phyloP scores from a whole-genome alignment of 371 early-diverging fungal genomes.

The Mucor racemosus region DNA sequence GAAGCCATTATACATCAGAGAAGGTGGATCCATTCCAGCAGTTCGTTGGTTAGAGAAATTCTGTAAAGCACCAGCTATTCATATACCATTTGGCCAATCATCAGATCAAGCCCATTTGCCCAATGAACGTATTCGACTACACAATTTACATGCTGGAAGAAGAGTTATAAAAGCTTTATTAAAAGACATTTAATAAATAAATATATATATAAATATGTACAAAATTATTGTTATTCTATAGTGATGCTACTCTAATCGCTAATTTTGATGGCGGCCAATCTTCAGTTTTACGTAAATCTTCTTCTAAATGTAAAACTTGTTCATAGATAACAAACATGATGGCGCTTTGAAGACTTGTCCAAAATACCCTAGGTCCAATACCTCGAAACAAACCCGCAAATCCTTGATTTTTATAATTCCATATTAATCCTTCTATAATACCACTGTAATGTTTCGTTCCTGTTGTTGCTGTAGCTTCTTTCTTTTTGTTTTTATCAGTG shows the following conservation, averaged over 20 bases:
- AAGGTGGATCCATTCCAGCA: slow-evolving; percentile 85
- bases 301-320: slow-evolving; percentile 57
- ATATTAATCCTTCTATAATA: slow-evolving; percentile 65
- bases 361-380: slow-evolving; percentile 68
- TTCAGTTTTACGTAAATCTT: slow-evolving; percentile 33
- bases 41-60: slow-evolving; percentile 80
- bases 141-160: slow-evolving; percentile 72
- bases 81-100: slow-evolving; percentile 83
- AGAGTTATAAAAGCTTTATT: slow-evolving; percentile 58
- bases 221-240: neutral
- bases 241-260: neutral
- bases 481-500: slow-evolving; percentile 16
- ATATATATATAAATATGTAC: slow-evolving; percentile 1
- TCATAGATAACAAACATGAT: slow-evolving; percentile 77
- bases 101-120: slow-evolving; percentile 84
- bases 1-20: slow-evolving; percentile 70
- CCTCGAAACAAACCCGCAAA: slow-evolving; percentile 70
- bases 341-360: slow-evolving; percentile 71
- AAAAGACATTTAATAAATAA: slow-evolving; percentile 6
- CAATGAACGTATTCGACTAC: slow-evolving; percentile 80
- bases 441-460: slow-evolving; percentile 61
- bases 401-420: slow-evolving; percentile 68
- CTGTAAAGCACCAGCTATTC: slow-evolving; percentile 72
- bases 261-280: slow-evolving; percentile 45
- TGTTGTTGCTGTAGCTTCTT: slow-evolving; percentile 18